phyloP scores from a whole-genome alignment of 495 filamentous ascomycete species.

The Penicillium egyptiacum region DNA sequence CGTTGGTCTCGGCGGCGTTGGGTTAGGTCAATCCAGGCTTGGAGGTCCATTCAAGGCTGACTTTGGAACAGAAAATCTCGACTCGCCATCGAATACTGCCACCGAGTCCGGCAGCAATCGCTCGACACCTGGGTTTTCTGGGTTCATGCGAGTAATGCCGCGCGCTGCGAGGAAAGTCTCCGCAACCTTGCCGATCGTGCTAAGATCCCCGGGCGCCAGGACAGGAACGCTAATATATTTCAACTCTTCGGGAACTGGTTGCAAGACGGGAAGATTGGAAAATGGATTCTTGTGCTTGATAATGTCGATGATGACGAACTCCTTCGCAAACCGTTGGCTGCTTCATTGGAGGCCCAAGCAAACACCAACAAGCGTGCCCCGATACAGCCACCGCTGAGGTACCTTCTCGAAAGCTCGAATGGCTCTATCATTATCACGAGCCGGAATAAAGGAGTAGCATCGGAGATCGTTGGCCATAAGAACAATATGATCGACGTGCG shows the following conservation, averaged over 20 bases:
- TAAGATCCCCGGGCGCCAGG: constrained; percentile 34
- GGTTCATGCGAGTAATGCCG: constrained; percentile 42
- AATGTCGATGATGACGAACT: constrained; percentile 23
- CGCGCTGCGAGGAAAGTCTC: constrained; percentile 42
- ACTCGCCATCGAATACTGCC: constrained; percentile 41
- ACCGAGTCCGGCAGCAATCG: constrained; percentile 33
- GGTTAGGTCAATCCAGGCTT: constrained; percentile 17
- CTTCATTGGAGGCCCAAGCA: constrained; percentile 24
- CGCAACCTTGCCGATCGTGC: constrained; percentile 38
- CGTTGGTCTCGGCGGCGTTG: constrained; percentile 31
- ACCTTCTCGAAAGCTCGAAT: not conserved
- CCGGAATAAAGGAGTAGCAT: constrained; percentile 25
- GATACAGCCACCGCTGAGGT: not conserved
- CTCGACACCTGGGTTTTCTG: constrained; percentile 51
- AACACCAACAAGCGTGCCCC: not conserved
- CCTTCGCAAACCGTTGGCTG: constrained; percentile 15
- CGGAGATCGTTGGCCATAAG: constrained; percentile 25
- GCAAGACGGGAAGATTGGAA: constrained; percentile 28
- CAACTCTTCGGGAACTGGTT: constrained; percentile 42
- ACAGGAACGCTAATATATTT: constrained; percentile 42
- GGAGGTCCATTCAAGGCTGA: constrained; percentile 6
- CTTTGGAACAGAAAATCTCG: constrained; percentile 33
- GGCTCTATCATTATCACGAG: constrained; percentile 37
- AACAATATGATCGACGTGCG: constrained; percentile 38
- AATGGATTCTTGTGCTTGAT: constrained; percentile 16